Conservation (phyloP, 2,329 filamentous ascomycete genomes). For the Aschersonia sp. region DNA sequence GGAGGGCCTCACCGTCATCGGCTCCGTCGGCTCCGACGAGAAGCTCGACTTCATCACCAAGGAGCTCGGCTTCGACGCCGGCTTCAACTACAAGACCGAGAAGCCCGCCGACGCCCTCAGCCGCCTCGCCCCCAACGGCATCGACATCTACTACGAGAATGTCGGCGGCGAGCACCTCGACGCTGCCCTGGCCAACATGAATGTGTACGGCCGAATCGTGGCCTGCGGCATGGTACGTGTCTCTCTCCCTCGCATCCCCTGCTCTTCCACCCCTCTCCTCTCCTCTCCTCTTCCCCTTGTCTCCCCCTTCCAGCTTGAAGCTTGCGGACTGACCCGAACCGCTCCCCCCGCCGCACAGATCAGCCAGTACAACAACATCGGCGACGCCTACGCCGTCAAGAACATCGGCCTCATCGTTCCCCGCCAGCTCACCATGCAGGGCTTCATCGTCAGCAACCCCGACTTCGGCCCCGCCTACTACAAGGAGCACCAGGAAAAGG, state of each 20-base stretch:
- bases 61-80: constrained; percentile 39
- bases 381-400: constrained; percentile 42
- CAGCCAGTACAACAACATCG: constrained; percentile 54
- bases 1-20: constrained; percentile 65
- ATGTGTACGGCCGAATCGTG: constrained; percentile 49
- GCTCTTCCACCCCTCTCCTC: too few species aligned
- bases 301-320: too few species aligned
- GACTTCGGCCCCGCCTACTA: constrained; percentile 52
- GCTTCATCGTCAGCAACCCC: constrained; percentile 58
- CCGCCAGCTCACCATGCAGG: constrained; percentile 57
- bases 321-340: background rate
- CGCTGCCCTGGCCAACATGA: constrained; percentile 31
- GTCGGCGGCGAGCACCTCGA: constrained; percentile 38
- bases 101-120: constrained; percentile 50
- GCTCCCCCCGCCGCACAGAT: constrained; percentile 25
- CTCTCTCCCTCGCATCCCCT: too few species aligned
- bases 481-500: constrained; percentile 59
- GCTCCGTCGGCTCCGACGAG: constrained; percentile 64
- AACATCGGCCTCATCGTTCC: constrained; percentile 50
- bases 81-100: constrained; percentile 86
- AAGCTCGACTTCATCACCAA: constrained; percentile 54
- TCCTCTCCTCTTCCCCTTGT: too few species aligned
- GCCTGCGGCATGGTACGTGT: constrained; percentile 42
- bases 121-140: constrained; percentile 58
- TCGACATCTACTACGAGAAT: constrained; percentile 52